Percentiles rank a stretch among this genome's conserved stretches.
Conservation (phyloP, 257 asterid species). For the Nicotiana paniculata region DNA sequence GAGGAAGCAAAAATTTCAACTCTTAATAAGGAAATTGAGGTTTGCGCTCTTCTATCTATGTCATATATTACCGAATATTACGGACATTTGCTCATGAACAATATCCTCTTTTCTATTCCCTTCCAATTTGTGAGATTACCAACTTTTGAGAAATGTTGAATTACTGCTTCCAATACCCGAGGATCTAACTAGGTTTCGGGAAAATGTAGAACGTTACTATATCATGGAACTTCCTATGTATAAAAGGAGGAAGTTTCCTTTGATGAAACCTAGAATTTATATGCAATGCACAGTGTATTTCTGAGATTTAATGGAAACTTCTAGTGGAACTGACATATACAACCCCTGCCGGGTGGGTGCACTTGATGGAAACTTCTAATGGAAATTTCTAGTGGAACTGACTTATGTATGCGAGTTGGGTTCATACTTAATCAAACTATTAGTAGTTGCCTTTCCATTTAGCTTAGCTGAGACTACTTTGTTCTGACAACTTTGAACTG, state of each 20-base stretch:
- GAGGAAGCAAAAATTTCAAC: constrained; percentile 27
- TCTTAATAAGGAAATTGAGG: constrained; percentile 49
- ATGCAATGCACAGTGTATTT: not conserved
- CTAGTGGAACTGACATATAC: not conserved
- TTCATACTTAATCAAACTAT: not conserved
- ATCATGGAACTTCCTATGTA: not conserved
- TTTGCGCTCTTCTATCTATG: constrained; percentile 8
- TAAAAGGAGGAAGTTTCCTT: not conserved
- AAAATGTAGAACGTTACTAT: not conserved
- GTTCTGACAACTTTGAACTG: not conserved
- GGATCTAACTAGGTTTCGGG: not conserved
- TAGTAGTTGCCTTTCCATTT: not conserved
- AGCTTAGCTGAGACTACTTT: not conserved
- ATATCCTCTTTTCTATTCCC: not conserved
- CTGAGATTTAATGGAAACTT: not conserved
- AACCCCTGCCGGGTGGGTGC: not conserved
- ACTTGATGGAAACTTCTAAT: not conserved
- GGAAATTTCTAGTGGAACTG: not conserved
- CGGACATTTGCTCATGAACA: not conserved
- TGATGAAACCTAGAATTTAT: not conserved
- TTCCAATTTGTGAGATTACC: not conserved
- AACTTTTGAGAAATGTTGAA: not conserved
- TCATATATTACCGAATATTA: not conserved
- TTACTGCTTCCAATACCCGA: not conserved
- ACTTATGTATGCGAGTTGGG: not conserved